These are phyloP conservation scores for Echinosophora koreensis DNA, from an alignment of 306 rosid genomes.

Conservation along the genomic window DNA sequence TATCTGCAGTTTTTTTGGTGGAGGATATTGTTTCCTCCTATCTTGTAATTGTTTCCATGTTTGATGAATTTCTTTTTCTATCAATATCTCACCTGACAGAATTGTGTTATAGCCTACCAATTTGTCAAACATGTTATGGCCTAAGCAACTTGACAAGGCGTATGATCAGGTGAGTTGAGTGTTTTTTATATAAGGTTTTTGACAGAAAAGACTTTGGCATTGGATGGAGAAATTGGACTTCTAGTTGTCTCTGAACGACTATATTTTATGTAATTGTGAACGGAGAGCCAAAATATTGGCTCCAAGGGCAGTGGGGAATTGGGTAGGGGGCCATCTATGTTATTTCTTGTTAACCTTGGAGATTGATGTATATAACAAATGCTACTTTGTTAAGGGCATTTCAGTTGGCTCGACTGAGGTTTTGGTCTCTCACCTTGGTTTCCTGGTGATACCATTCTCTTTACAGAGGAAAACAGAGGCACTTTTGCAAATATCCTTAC, in stretches of 20 bases:
- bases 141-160: neutral
- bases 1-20: too few relatives aligned
- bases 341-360: neutral
- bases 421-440: neutral
- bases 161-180: neutral
- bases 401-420: constrained; percentile 12
- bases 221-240: constrained; percentile 3
- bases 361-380: neutral
- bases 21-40: too few relatives aligned
- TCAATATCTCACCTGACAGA: too few relatives aligned
- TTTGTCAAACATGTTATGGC: too few relatives aligned
- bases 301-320: neutral
- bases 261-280: neutral
- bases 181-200: constrained; percentile 7
- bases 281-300: neutral
- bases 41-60: too few relatives aligned
- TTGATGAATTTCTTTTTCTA: too few relatives aligned
- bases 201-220: neutral
- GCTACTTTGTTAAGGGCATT: neutral
- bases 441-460: constrained; percentile 1
- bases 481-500: neutral
- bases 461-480: constrained; percentile 22
- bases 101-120: too few relatives aligned
- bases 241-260: constrained; percentile 21
- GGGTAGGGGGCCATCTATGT: neutral